Conservation (phyloP, 1,284 basidiomycete genomes). For the Clitocybe nebularis region DNA sequence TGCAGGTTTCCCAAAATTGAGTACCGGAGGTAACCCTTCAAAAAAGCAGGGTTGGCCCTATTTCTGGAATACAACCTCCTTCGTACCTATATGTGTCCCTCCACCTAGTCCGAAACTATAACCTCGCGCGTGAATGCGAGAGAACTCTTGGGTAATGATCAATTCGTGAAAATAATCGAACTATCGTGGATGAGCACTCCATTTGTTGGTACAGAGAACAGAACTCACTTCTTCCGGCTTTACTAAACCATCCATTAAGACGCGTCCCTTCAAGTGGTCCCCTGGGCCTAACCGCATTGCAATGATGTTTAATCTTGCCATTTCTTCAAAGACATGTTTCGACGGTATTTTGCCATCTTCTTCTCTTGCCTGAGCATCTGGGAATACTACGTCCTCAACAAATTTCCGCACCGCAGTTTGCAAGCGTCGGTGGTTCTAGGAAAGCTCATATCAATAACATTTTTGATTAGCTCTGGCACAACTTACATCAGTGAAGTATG, state of each 20-base stretch:
- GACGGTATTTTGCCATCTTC: conserved; percentile 72
- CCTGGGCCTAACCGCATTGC: conserved; percentile 91
- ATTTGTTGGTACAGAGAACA: no score
- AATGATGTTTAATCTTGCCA: conserved; percentile 74
- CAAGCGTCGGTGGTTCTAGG: conserved; percentile 53
- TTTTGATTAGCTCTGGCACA: neutral
- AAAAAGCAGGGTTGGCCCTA: no score
- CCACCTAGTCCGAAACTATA: conserved; percentile 52
- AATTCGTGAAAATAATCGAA: conserved; percentile 88
- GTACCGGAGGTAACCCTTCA: conserved; percentile 76
- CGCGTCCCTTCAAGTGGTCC: conserved; percentile 79
- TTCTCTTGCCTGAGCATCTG: conserved; percentile 57
- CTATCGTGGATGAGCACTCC: conserved; percentile 14
- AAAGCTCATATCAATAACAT: neutral
- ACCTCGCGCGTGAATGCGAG: conserved; percentile 70
- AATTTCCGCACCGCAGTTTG: conserved; percentile 42
- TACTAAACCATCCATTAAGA: conserved; percentile 78
- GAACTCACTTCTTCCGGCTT: conserved; percentile 69
- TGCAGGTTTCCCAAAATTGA: conserved; percentile 81
- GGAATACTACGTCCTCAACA: conserved; percentile 30
- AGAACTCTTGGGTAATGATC: conserved; percentile 86
- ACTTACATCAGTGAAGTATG: conserved; percentile 65
- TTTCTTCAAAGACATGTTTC: conserved; percentile 62
- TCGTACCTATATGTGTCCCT: conserved; percentile 18
- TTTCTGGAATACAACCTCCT: neutral